Evolutionary conservation across 73 alveolate species (phyloP), one percentile per base, ranked within the genome.

Genomic region (Symbiodinium natans): DNA sequence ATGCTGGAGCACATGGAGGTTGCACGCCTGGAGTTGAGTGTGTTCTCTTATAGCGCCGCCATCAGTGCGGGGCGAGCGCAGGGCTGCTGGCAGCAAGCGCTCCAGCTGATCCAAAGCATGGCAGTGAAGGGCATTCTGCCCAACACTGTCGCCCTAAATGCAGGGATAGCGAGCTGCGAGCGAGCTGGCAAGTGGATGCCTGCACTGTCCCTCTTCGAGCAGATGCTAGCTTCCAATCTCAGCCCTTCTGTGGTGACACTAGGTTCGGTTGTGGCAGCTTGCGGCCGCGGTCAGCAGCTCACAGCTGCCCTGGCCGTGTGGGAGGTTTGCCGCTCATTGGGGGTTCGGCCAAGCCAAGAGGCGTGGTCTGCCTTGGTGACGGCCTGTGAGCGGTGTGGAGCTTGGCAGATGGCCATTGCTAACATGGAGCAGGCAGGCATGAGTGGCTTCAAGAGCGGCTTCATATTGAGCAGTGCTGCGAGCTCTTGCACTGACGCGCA

Each of bases 241-340:
- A 29, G 42, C 17, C 41, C 95, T 0, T 88, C 95, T 8, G 95
- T 29, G 25, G 56, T 87, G 34, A 89, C 96, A 13, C 31, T 89
- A 75, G 96, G 96, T 41, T 89, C 96, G 21, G 23, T 41, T 73
- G 87, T 89, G n/a, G 96, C 96, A 0, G 96, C 87, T 27, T 68
- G 86, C n/a, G 96, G 96, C 27, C 96, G 87, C 4, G 96, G 87
- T 19, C 87, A 68, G 77, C 96, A 68, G 38, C 48, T 89, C 46
- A 13, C 52, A 4, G 87, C 71, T n/a, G 87, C 96, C 41, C n/a
- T 68, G 77, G 73, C 56, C 21, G 39, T 71, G 29, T 89, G 96
- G 96, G 77, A 25, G 31, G 34, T 36, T 31, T 56, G 84, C 56
- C 19, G 29, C 29, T 19, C 17, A 52, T 1, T 1, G 59, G 87